Conservation (phyloP, 805 yeast species). For the Danielia reshetovae region DNA sequence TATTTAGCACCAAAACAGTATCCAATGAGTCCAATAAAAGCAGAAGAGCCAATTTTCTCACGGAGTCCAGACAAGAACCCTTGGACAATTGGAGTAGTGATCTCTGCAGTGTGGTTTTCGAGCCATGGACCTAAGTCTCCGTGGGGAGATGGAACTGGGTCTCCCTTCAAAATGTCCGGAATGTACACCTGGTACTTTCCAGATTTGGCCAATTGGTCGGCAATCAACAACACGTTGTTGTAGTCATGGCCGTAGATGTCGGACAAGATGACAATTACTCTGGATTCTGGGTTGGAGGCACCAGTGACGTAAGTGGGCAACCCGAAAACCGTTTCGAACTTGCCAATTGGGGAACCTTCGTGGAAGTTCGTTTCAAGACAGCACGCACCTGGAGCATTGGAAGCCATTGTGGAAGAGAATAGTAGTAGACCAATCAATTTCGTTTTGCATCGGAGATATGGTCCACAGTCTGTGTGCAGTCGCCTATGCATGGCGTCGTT, state of each 20-base stretch:
- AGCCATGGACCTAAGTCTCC: slow-evolving; percentile 53
- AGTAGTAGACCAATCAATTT: neutral
- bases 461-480: too few relatives aligned
- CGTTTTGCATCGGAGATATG: too few relatives aligned
- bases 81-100: slow-evolving; percentile 46
- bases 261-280: slow-evolving; percentile 58
- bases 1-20: slow-evolving; percentile 84
- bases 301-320: slow-evolving; percentile 33
- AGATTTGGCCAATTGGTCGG: slow-evolving; percentile 57
- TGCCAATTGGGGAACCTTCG: slow-evolving; percentile 51
- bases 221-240: slow-evolving; percentile 57
- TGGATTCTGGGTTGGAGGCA: slow-evolving; percentile 27
- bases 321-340: slow-evolving; percentile 38
- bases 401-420: slow-evolving; percentile 31
- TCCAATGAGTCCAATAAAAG: slow-evolving; percentile 58
- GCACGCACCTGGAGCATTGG: slow-evolving; percentile 50
- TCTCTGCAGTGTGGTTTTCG: slow-evolving; percentile 46
- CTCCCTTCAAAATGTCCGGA: slow-evolving; percentile 71
- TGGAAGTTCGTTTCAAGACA: slow-evolving; percentile 42
- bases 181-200: slow-evolving; percentile 61
- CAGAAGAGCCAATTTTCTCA: slow-evolving; percentile 37
- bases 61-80: slow-evolving; percentile 44
- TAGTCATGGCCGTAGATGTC: slow-evolving; percentile 66
- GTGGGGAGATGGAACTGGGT: too few relatives aligned
- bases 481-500: too few relatives aligned